A percentile compares a stretch with the other conserved stretches of the same genome.
phyloP scores from a whole-genome alignment of 2,329 filamentous ascomycete species.

The Nemania bipapillata region DNA sequence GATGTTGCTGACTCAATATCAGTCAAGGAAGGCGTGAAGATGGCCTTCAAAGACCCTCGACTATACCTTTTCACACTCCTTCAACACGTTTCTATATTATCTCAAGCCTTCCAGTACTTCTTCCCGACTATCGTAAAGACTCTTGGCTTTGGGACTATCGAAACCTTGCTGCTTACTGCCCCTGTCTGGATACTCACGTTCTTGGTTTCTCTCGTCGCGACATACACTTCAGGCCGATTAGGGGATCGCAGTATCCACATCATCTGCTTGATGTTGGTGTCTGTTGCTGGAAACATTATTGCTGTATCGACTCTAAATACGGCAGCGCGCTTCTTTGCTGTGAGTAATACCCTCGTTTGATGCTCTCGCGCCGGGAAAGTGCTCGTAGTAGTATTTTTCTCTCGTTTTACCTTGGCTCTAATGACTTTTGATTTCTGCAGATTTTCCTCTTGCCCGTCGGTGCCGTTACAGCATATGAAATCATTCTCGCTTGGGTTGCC shows the following conservation, averaged over 20 bases:
- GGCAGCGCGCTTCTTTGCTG: conserved; percentile 67
- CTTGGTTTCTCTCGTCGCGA: conserved; percentile 64
- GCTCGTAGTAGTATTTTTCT: not conserved
- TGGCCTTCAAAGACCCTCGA: conserved; percentile 61
- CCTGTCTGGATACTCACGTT: conserved; percentile 67
- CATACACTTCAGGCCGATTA: conserved; percentile 64
- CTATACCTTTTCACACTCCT: conserved; percentile 66
- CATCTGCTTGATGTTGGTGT: conserved; percentile 62
- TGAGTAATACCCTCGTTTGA: conserved; percentile 13
- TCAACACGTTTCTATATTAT: conserved; percentile 63
- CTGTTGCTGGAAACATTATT: conserved; percentile 66
- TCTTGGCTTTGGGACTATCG: conserved; percentile 65
- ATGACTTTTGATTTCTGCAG: conserved; percentile 14
- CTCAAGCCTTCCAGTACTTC: conserved; percentile 71
- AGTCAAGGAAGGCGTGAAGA: conserved; percentile 59
- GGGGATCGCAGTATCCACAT: conserved; percentile 69
- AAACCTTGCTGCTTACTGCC: conserved; percentile 67
- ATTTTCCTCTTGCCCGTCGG: conserved; percentile 70
- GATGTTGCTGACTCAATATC: conserved; percentile 55
- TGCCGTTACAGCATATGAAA: conserved; percentile 62
- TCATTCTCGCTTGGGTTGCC: conserved; percentile 74
- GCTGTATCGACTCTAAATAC: conserved; percentile 62
- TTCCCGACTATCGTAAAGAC: conserved; percentile 73
- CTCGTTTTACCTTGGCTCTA: not conserved
- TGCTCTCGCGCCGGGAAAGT: not conserved